Evolutionary conservation across 1,284 basidiomycete species (phyloP).

Genomic region (Malassezia furfur): DNA sequence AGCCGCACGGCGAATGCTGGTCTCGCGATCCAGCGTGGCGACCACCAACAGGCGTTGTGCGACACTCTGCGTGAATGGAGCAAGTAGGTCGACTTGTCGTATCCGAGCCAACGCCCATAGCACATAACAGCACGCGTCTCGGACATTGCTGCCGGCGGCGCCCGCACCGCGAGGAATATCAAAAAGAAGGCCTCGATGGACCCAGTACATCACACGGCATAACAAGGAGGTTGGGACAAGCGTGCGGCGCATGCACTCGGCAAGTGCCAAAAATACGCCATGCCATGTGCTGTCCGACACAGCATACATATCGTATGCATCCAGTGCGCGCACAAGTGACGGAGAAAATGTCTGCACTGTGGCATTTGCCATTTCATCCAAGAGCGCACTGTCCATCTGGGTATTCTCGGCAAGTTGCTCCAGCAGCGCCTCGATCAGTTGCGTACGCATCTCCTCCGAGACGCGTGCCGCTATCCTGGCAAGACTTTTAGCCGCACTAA

Average conservation of each 20-base stretch:
- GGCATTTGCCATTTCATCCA: too few relatives aligned
- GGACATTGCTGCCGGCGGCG: slow-evolving; percentile 83
- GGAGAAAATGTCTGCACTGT: too few relatives aligned
- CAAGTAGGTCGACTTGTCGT: slow-evolving; percentile 54
- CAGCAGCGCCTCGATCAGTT: slow-evolving; percentile 71
- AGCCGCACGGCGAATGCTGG: slow-evolving; percentile 87
- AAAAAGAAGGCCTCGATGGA: slow-evolving; percentile 66
- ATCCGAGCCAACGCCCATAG: slow-evolving; percentile 80
- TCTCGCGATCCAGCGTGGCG: slow-evolving; percentile 80
- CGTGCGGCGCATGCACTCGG: slow-evolving; percentile 77
- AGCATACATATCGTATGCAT: slow-evolving; percentile 52
- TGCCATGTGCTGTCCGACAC: slow-evolving; percentile 77
- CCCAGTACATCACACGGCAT: slow-evolving; percentile 28
- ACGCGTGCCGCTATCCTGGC: slow-evolving; percentile 74
- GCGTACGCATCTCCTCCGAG: slow-evolving; percentile 63
- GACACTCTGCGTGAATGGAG: slow-evolving; percentile 55
- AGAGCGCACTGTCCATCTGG: too few relatives aligned
- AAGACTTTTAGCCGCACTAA: slow-evolving; percentile 85
- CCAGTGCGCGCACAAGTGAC: not conserved
- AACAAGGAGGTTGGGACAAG: slow-evolving; percentile 48
- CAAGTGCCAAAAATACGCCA: slow-evolving; percentile 81
- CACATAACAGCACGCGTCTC: slow-evolving; percentile 88
- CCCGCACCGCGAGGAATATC: slow-evolving; percentile 84
- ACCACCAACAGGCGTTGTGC: slow-evolving; percentile 66
- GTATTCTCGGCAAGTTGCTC: slow-evolving; percentile 55